Evolutionary conservation across 2,329 filamentous ascomycete species (phyloP).

Genomic region (Teratosphaeria nubilosa): DNA sequence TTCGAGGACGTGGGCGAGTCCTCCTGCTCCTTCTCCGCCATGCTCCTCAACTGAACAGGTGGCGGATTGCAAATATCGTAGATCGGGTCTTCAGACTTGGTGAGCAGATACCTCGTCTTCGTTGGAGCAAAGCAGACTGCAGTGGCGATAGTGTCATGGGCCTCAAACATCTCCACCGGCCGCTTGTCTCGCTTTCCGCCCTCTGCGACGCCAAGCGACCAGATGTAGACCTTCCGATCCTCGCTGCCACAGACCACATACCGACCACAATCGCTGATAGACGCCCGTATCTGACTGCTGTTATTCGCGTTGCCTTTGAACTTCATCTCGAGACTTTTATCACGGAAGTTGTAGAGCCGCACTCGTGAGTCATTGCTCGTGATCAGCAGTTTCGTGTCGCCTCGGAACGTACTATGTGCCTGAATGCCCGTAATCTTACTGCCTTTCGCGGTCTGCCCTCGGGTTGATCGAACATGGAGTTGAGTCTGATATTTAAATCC

Average conservation of each 20-base stretch:
- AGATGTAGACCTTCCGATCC: slow-evolving; percentile 81
- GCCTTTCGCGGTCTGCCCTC: slow-evolving; percentile 87
- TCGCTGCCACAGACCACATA: slow-evolving; percentile 92
- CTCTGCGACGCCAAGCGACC: slow-evolving; percentile 57
- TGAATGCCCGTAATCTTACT: slow-evolving; percentile 96
- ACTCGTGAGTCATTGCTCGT: slow-evolving; percentile 93
- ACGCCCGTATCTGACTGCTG: slow-evolving; percentile 80
- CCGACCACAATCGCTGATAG: slow-evolving; percentile 74
- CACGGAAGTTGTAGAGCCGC: slow-evolving; percentile 76
- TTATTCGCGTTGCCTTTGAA: slow-evolving; percentile 86
- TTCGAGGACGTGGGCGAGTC: slow-evolving; percentile 34
- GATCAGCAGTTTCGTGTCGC: slow-evolving; percentile 72
- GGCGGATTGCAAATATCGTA: slow-evolving; percentile 95
- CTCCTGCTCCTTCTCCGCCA: slow-evolving; percentile 48
- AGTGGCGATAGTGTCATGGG: slow-evolving; percentile 79
- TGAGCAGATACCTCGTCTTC: slow-evolving; percentile 65
- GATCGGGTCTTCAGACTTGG: slow-evolving; percentile 78
- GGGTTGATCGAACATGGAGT: slow-evolving; percentile 83
- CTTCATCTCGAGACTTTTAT: slow-evolving; percentile 78
- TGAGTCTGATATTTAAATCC: slow-evolving; percentile 74
- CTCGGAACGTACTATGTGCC: slow-evolving; percentile 51
- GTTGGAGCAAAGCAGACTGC: slow-evolving; percentile 78
- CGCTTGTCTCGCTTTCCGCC: slow-evolving; percentile 65
- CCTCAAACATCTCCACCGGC: slow-evolving; percentile 81
- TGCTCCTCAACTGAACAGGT: slow-evolving; percentile 69